Base-by-base conservation (phyloP, 1,284 basidiomycete genomes). In the Pseudozyma sp. region DNA sequence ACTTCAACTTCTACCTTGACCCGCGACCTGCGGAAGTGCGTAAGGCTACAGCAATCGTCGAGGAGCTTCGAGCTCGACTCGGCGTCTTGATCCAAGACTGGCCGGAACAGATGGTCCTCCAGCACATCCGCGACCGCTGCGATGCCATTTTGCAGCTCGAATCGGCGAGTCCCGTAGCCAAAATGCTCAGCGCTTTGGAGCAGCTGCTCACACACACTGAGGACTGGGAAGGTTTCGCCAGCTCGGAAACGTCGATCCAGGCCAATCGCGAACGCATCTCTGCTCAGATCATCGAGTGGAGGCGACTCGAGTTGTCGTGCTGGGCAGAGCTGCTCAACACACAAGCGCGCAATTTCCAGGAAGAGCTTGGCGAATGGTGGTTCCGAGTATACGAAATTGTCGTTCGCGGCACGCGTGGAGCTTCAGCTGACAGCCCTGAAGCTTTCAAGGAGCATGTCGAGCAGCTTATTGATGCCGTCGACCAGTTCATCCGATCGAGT, bases 21-120 rank as follows among this genome's bases (percentile, higher is more conserved):
- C 49, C 80, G 1, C 69, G 77, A 16, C 69, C 74, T 7, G 36
- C 63, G 3, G 77, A 84, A 54, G 52, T 71, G 1, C 57, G 61
- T n/a, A 80, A 76, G 39, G 70, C 74, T 18, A 75, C 69, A 3
- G 57, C 58, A 5, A 69, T 85, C 42, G 75, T 83, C 16, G 49
- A 66, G 19, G 68, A 63, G 16, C 65, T 85, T 18, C 65, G 66
- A 8, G 43, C 25, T 7, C 75, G 76, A 5, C 64, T 83, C n/a
- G 51, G 43, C 5, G 65, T 13, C 7, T 88, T 98, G 21, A 88
- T 92, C 42, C 86, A 87, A 65, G 92, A 95, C 76, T 98, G 94
- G 94, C 96, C 97, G 0, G 97, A 99, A 75, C 97, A 99, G 85
- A 94, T 96, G 91, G 94, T 97, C 6, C 88, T 98, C 36, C 92